These are phyloP conservation scores for Ceratocystis diversiconidia DNA, from an alignment of 2,329 filamentous ascomycete genomes.

Conservation along the genomic window DNA sequence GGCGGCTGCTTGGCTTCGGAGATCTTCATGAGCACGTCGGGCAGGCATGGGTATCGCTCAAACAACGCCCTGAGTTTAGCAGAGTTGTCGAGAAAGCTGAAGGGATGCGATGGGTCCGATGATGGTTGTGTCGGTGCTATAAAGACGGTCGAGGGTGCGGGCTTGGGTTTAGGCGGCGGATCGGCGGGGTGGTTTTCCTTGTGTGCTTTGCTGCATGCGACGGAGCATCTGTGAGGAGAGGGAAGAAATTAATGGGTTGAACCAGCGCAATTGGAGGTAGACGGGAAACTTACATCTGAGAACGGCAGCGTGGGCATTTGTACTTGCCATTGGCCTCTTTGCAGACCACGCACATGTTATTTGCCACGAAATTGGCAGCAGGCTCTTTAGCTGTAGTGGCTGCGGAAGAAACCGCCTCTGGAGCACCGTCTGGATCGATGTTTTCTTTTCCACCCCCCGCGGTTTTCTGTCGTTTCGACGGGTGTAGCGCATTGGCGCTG, in stretches of 20 bases:
- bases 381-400: not conserved
- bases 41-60: constrained; percentile 37
- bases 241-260: constrained; percentile 15
- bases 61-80: constrained; percentile 38
- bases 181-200: constrained; percentile 36
- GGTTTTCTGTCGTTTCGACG: not conserved
- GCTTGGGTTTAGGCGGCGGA: constrained; percentile 23
- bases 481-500: not conserved
- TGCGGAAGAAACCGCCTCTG: not conserved
- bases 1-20: constrained; percentile 37
- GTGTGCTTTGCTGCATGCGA: constrained; percentile 41
- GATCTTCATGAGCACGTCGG: constrained; percentile 34
- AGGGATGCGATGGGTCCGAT: constrained; percentile 29
- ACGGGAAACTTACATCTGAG: constrained; percentile 40
- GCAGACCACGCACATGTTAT: constrained; percentile 38
- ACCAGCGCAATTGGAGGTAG: constrained; percentile 7
- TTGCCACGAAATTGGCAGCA: not conserved
- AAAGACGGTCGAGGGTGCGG: constrained; percentile 17
- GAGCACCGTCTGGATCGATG: not conserved
- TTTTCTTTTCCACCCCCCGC: not conserved
- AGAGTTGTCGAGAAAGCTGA: constrained; percentile 37
- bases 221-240: constrained; percentile 37
- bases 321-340: constrained; percentile 40
- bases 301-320: constrained; percentile 45
- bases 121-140: constrained; percentile 13